A percentile compares a stretch with the other conserved stretches of the same genome.
Conservation (phyloP, 2,329 filamentous ascomycete genomes). For the Trichophyton verrucosum region DNA sequence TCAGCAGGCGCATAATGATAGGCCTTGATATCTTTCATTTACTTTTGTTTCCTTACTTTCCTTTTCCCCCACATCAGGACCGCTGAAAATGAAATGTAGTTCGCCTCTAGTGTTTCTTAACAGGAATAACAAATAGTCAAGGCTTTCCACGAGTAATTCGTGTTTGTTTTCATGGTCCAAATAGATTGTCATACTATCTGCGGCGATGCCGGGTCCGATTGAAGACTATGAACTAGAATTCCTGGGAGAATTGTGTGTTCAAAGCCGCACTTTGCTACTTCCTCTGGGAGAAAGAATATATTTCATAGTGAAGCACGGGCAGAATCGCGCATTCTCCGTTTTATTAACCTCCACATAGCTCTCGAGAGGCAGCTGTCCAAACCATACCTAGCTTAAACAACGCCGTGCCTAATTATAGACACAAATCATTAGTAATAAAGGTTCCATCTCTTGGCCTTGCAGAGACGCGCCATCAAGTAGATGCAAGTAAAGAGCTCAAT, state of each 20-base stretch:
- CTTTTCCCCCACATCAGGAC: not conserved
- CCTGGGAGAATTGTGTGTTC: no score
- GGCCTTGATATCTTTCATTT: not conserved
- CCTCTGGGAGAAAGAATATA: not conserved
- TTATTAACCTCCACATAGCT: not conserved
- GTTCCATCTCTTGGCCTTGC: not conserved
- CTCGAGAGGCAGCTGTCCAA: not conserved
- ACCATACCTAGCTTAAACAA: not conserved
- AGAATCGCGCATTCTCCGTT: not conserved
- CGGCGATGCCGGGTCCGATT: no score
- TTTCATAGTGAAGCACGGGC: not conserved
- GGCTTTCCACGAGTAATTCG: not conserved
- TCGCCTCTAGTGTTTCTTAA: not conserved
- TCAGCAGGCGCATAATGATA: not conserved
- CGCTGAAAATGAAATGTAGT: not conserved
- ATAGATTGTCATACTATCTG: not conserved
- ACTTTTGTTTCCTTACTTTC: not conserved
- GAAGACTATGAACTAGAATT: no score
- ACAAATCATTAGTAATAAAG: not conserved
- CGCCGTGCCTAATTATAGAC: not conserved
- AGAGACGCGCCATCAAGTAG: not conserved
- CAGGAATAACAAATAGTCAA: not conserved
- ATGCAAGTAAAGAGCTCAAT: not conserved
- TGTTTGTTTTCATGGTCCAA: not conserved
- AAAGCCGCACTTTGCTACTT: not conserved